A percentile compares a stretch with the other conserved stretches of the same genome.
Conservation (phyloP, 495 filamentous ascomycete genomes). For the Clohesyomyces aquaticus region DNA sequence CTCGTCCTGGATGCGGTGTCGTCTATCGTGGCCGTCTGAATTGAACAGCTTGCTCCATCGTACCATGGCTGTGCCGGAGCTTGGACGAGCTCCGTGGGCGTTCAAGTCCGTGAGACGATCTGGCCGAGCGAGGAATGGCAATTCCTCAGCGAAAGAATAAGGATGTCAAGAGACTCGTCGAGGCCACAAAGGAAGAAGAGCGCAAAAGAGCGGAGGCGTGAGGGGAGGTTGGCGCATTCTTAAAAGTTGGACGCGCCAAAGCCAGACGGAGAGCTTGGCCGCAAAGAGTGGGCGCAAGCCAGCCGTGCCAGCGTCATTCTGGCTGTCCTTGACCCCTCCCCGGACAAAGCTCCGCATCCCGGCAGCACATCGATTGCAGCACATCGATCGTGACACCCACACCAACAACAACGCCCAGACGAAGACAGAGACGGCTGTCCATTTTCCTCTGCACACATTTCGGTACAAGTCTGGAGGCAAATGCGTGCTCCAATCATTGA, state of each 20-base stretch:
- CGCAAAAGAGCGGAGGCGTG: neutral
- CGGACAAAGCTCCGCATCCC: constrained; percentile 22
- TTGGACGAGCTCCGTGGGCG: constrained; percentile 13
- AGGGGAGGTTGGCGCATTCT: constrained; percentile 4
- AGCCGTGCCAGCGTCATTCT: constrained; percentile 14
- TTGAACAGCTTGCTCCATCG: constrained; percentile 50
- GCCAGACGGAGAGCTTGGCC: neutral
- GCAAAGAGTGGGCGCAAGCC: too few relatives aligned
- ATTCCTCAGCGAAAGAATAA: neutral
- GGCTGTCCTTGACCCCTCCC: neutral
- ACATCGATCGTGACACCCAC: too few relatives aligned
- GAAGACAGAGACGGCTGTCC: too few relatives aligned
- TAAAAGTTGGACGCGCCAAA: constrained; percentile 7
- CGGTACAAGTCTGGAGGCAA: too few relatives aligned
- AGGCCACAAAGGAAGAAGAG: neutral
- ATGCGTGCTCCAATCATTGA: too few relatives aligned
- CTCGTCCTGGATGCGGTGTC: constrained; percentile 47
- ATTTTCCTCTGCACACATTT: too few relatives aligned
- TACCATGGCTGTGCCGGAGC: constrained; percentile 45
- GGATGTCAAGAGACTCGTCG: neutral
- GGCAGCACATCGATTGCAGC: too few relatives aligned
- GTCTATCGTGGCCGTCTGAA: constrained; percentile 43
- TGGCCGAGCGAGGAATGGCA: neutral
- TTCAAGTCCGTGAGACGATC: neutral
- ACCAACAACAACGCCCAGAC: too few relatives aligned